phyloP scores from a whole-genome alignment of 768 basidiomycete genomes.

The Trametes gibbosa region DNA sequence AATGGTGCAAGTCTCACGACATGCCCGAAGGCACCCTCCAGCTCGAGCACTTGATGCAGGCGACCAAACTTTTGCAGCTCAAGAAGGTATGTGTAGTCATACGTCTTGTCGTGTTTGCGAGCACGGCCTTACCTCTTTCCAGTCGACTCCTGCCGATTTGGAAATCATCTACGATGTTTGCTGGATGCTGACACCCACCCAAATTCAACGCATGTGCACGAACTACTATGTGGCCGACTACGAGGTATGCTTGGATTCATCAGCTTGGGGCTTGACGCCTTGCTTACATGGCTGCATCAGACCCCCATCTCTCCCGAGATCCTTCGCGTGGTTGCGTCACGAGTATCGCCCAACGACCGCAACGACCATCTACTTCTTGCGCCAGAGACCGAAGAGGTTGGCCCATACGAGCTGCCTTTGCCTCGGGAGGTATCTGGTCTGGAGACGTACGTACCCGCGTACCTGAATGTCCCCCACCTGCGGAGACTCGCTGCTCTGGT shows the following conservation, averaged over 20 bases:
- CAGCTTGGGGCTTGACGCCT: neutral
- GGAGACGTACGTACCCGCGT: conserved; percentile 94
- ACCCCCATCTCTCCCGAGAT: conserved; percentile 98
- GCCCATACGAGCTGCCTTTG: conserved; percentile 89
- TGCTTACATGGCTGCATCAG: conserved; percentile 37
- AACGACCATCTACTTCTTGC: conserved; percentile 95
- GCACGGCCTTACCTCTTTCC: conserved; percentile 11
- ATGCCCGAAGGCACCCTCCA: conserved; percentile 99
- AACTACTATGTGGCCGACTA: conserved; percentile 99
- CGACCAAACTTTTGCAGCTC: conserved; percentile 94
- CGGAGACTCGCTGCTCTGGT: conserved; percentile 85
- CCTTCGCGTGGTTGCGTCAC: conserved; percentile 90
- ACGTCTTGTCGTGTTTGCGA: neutral
- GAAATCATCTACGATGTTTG: conserved; percentile 99
- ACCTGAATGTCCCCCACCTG: conserved; percentile 86
- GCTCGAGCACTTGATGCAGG: conserved; percentile 99
- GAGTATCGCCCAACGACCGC: conserved; percentile 94
- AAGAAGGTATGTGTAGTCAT: conserved; percentile 80
- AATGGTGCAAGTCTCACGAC: conserved; percentile 99
- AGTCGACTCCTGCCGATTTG: conserved; percentile 93
- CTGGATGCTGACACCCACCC: conserved; percentile 99
- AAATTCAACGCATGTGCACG: conserved; percentile 98
- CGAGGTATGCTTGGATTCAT: conserved; percentile 57
- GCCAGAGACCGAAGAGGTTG: conserved; percentile 96
- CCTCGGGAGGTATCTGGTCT: conserved; percentile 93